Percentiles rank a stretch among this genome's conserved stretches.
Evolutionary conservation across 1,139 yeast species (phyloP).

Genomic region (Meyerozyma smithsonii): DNA sequence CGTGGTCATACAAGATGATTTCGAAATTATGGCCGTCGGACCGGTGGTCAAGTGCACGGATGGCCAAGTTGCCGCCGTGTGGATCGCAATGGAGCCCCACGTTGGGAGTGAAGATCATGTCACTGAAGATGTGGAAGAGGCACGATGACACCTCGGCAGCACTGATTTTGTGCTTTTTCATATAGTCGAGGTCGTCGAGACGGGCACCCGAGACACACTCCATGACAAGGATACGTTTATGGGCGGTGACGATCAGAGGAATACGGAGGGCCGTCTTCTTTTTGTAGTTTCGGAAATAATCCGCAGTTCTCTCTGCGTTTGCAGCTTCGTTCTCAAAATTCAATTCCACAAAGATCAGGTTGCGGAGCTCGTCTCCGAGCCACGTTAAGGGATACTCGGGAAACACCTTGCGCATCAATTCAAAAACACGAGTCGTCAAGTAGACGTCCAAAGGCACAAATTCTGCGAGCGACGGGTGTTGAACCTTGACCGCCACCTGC

Average conservation of each 20-base stretch:
- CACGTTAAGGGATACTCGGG: conserved; percentile 93
- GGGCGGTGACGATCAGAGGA: conserved; percentile 67
- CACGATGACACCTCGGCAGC: conserved; percentile 80
- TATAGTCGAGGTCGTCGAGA: conserved; percentile 67
- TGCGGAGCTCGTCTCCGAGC: conserved; percentile 89
- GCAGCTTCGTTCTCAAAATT: conserved; percentile 84
- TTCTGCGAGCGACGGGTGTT: conserved; percentile 83
- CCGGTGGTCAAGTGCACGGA: conserved; percentile 38
- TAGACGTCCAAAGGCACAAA: conserved; percentile 88
- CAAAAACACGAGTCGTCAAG: conserved; percentile 73
- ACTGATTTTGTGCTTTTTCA: conserved; percentile 60
- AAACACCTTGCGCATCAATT: conserved; percentile 68
- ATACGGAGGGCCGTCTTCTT: conserved; percentile 70
- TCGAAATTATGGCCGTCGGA: conserved; percentile 71
- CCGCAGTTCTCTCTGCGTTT: conserved; percentile 67
- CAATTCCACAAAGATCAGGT: conserved; percentile 80
- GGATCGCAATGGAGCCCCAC: conserved; percentile 97
- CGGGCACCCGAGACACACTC: conserved; percentile 82
- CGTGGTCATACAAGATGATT: conserved; percentile 90
- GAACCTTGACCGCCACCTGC: conserved; percentile 89
- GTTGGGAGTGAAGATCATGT: conserved; percentile 90
- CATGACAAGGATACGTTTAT: conserved; percentile 76
- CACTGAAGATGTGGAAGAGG: conserved; percentile 83
- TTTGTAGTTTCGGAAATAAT: conserved; percentile 56
- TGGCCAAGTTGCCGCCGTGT: conserved; percentile 94